Evolutionary conservation across 352 stramenopile species (phyloP).

Genomic region (Pythium oligandrum): DNA sequence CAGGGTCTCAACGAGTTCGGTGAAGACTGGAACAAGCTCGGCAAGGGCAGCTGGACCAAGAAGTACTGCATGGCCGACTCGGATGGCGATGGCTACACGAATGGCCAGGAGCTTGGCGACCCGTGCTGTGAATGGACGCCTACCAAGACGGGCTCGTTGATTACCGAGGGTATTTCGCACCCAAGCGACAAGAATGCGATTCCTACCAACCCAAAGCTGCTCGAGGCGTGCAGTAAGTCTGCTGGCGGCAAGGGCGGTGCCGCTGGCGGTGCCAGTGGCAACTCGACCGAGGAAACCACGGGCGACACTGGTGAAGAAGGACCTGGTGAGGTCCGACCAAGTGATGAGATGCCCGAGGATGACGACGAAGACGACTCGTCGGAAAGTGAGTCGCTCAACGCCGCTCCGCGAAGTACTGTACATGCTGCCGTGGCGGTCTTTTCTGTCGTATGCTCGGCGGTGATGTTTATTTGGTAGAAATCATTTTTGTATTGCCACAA

Average conservation of each 20-base stretch:
- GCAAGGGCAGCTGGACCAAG: constrained; percentile 24
- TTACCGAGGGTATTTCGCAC: constrained; percentile 57
- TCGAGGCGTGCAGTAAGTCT: constrained; percentile 32
- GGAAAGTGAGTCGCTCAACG: constrained; percentile 37
- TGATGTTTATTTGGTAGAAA: no score
- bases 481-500: no score
- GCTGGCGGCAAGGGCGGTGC: background rate
- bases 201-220: constrained; percentile 41
- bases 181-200: constrained; percentile 51
- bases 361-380: constrained; percentile 56
- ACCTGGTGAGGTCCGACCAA: background rate
- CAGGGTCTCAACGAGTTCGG: constrained; percentile 32
- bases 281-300: constrained; percentile 10
- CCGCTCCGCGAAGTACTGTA: no score
- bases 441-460: no score
- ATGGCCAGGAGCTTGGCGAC: constrained; percentile 39
- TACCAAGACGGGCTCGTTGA: constrained; percentile 32
- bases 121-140: constrained; percentile 40
- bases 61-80: constrained; percentile 32
- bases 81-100: constrained; percentile 35
- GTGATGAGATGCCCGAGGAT: constrained; percentile 25
- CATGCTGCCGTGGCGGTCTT: no score
- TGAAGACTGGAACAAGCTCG: constrained; percentile 24
- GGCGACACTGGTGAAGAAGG: constrained; percentile 19
- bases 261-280: background rate